Conservation (phyloP, 2,329 filamentous ascomycete species). For the Exserohilum rostratum region DNA sequence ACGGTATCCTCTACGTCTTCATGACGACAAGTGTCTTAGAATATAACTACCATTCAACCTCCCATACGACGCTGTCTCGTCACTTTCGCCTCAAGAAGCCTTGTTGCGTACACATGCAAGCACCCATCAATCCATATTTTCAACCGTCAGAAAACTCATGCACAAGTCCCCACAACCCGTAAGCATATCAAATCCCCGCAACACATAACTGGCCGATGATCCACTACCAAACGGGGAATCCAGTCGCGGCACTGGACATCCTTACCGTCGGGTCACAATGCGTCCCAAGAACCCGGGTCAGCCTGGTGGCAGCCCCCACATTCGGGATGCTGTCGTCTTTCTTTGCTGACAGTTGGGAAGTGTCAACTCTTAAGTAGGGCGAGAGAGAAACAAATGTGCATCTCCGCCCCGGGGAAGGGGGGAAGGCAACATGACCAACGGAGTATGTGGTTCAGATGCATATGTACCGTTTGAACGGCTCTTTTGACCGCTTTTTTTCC, state of each 20-base stretch:
- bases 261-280: neutral
- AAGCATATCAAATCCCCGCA: neutral
- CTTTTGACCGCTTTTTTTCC: conserved; percentile 18
- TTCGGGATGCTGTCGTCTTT: neutral
- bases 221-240: neutral
- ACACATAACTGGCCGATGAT: neutral
- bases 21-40: neutral
- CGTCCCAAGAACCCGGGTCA: neutral
- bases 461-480: conserved; percentile 14
- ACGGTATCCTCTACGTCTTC: neutral
- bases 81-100: neutral
- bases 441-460: conserved; percentile 3
- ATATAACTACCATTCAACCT: neutral
- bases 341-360: conserved; percentile 9
- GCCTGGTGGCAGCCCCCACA: neutral
- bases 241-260: neutral
- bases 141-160: conserved; percentile 6
- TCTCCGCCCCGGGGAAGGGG: conserved; percentile 21
- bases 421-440: conserved; percentile 15
- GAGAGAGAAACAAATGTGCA: conserved; percentile 6
- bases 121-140: neutral
- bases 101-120: neutral
- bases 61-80: neutral
- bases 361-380: conserved; percentile 1
- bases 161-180: neutral